Percentiles rank a stretch among this genome's conserved stretches.
phyloP scores from a whole-genome alignment of 2,329 filamentous ascomycete species.

The Talaromyces sp. region DNA sequence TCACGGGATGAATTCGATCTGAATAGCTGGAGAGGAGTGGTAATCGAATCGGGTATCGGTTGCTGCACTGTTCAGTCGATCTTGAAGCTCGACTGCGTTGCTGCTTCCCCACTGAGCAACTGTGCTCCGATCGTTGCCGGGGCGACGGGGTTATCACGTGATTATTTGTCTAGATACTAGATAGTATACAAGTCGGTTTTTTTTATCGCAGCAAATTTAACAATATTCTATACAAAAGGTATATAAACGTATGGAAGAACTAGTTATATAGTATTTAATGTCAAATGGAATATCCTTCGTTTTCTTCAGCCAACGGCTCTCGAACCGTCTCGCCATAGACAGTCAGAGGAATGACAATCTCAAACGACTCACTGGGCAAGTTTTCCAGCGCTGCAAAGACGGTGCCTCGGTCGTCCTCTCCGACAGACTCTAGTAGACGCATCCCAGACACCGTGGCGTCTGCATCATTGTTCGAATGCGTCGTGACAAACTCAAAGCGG shows the following conservation, averaged over 20 bases:
- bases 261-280: not conserved
- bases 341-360: constrained; percentile 76
- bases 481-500: constrained; percentile 86
- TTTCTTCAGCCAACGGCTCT: constrained; percentile 35
- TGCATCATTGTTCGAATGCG: constrained; percentile 43
- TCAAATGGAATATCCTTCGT: constrained; percentile 37
- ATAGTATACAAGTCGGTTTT: not conserved
- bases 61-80: not conserved
- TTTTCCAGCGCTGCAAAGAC: constrained; percentile 74
- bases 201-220: not conserved
- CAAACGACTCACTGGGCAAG: constrained; percentile 81
- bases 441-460: constrained; percentile 32
- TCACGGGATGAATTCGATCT: too few relatives aligned
- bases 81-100: not conserved
- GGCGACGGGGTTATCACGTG: not conserved
- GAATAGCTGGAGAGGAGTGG: not conserved
- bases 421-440: constrained; percentile 71
- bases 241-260: not conserved
- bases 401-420: constrained; percentile 71
- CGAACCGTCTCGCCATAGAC: constrained; percentile 63
- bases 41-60: not conserved
- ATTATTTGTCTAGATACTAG: not conserved
- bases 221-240: not conserved
- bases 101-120: not conserved
- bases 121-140: not conserved